Evolutionary conservation across 164 flowering plant species (phyloP), one percentile per base, ranked within the genome.

Genomic region (Amborella trichopoda): DNA sequence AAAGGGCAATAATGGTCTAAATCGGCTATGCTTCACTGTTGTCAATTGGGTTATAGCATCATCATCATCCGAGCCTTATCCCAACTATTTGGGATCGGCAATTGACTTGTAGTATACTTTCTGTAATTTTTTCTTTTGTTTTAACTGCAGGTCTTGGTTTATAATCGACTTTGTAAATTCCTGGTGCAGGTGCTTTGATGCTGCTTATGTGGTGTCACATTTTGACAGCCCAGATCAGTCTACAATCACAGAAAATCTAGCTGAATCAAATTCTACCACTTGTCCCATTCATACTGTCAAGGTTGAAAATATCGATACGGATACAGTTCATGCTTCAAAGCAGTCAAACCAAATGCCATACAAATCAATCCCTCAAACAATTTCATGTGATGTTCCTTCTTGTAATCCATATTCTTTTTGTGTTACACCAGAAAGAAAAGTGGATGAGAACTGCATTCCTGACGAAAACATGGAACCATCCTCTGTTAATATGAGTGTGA

Each of bases 401-500:
- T 41, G 26, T 26, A 50, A 54, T 8, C 48, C 63, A 36, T 55
- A 46, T 36, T 26, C 52, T 26, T 40, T 52, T 26, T 19, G 18
- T 25, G 63, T 49, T 38, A 81, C 96, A 48, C 93, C 98, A 20
- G 73, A 74, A 41, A 72, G 55, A 50, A 50, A 43, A 26, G 25
- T 47, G 8, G 25, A 16, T 26, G 43, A 21, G 1, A 57, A 52
- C 23, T 44, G 50, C 34, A 14, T 37, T n/a, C 49, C 22, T 53
- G 42, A 41, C 54, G 56, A 59, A 38, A 89, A 76, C 57, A 40
- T n/a, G 21, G 93, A 76, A 46, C 68, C 77, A 34, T n/a, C n/a
- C n/a, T 55, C 75, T 63, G 49, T 67, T 42, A 74, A 64, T 54
- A 38, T 47, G 58, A 90, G 93, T 63, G 93, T 78, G 23, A 84